Conservation (phyloP, 257 asterid genomes). For the Nicotiana tabacum region DNA sequence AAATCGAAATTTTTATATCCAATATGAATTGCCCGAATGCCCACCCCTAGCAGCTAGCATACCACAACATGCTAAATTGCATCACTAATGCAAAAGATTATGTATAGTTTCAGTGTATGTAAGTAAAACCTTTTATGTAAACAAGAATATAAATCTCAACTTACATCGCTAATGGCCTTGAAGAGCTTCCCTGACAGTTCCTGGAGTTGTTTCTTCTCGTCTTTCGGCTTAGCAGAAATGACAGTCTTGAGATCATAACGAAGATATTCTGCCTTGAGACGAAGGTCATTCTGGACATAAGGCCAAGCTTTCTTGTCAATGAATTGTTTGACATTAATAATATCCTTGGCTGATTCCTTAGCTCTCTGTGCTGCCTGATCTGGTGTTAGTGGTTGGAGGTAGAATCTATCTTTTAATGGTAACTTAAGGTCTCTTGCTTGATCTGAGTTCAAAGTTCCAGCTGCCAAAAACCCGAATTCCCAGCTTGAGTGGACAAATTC, state of each 20-base stretch:
- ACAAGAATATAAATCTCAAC: background rate
- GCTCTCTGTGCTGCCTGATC: constrained; percentile 67
- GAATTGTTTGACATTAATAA: constrained; percentile 47
- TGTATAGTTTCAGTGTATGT: too few species aligned
- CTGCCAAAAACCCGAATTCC: constrained; percentile 24
- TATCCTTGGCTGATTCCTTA: constrained; percentile 82
- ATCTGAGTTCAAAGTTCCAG: constrained; percentile 91
- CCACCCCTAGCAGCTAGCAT: too few species aligned
- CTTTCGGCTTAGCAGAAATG: constrained; percentile 74
- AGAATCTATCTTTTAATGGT: constrained; percentile 70
- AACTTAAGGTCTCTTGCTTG: constrained; percentile 59
- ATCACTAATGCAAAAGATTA: too few species aligned
- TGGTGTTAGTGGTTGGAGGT: constrained; percentile 70
- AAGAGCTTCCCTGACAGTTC: constrained; percentile 62
- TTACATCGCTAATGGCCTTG: constrained; percentile 47
- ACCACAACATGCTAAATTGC: too few species aligned
- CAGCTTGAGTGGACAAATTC: background rate
- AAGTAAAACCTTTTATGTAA: background rate
- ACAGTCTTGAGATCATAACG: constrained; percentile 90
- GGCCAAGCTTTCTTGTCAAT: constrained; percentile 97
- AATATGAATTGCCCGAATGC: too few species aligned
- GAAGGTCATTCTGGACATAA: constrained; percentile 80
- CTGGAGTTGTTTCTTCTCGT: constrained; percentile 56
- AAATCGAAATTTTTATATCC: too few species aligned
- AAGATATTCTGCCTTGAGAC: constrained; percentile 58